Base-by-base conservation (phyloP, 306 rosid genomes). In the Coriaria nepalensis region DNA sequence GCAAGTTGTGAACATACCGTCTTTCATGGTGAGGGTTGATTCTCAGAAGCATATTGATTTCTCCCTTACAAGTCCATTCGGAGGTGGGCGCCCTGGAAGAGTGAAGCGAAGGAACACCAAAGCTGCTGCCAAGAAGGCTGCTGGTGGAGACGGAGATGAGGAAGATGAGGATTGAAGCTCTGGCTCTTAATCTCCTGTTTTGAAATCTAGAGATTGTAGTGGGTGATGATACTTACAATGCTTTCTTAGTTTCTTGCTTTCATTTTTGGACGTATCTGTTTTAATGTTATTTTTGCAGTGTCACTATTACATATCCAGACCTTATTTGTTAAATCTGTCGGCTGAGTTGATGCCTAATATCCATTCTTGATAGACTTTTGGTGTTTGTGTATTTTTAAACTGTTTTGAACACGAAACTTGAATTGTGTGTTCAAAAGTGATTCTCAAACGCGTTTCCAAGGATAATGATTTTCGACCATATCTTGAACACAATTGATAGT, bases 101-200 rank as follows among this genome's bases (percentile, higher is more conserved):
- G 73, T 61, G 73, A 68, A 68, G 73, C 40, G 73, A 61, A 68
- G 49, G 63, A 68, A 68, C 68, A 53, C 37, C 68, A 68, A 68
- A 55, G 68, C 73, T 6, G 73, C 68, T 61, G 73, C 68, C 20
- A 68, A 68, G 68, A 68, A 68, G 63, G 63, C 68, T 10, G 48
- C 64, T 20, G 73, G 73, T 12, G 73, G 73, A 6, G 68, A 61
- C 46, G 73, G 73, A 9, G 68, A 61, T 6, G 73, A 68, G 34
- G 73, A 68, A 7, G 73, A 67, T 13, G 73, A 68, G 44, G 68
- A 68, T 13, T 68, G 68, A 67, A 43, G 47, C 12, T 7, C 33
- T 12, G 7, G 10, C 49, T 10, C 12, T 36, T 33, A 38, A 53
- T 20, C 45, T 52, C 14, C 5, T 9, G 37, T 13, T 43, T 48